These are phyloP conservation scores for Lenwebbia sp. DNA, from an alignment of 345 rosid genomes.

Conservation along the genomic window DNA sequence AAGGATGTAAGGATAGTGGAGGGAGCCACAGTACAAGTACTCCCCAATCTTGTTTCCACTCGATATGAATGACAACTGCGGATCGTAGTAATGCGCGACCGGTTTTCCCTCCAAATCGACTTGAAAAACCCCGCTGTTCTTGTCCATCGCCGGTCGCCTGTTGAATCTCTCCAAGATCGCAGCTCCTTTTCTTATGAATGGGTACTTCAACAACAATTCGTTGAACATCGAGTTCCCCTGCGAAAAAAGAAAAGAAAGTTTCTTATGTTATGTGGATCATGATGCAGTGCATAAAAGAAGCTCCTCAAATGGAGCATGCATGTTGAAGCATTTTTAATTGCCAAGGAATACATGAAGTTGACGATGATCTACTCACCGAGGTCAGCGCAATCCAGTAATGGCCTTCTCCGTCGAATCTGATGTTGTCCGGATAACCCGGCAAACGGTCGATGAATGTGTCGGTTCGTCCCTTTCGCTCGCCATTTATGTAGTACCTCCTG, in stretches of 20 bases:
- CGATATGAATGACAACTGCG: constrained; percentile 14
- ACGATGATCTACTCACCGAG: constrained; percentile 17
- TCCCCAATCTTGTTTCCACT: constrained; percentile 39
- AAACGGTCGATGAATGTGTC: constrained; percentile 39
- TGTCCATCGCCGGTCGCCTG: neutral
- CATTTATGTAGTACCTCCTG: constrained; percentile 43
- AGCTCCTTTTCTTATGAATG: constrained; percentile 30
- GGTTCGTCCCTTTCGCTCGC: constrained; percentile 30
- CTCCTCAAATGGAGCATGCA: no score
- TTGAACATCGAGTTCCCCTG: constrained; percentile 9
- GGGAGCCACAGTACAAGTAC: constrained; percentile 42
- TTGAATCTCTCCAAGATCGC: constrained; percentile 17
- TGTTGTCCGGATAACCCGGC: constrained; percentile 74
- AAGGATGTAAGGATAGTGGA: constrained; percentile 15
- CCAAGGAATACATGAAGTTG: neutral
- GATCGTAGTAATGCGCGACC: constrained; percentile 40
- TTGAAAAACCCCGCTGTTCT: constrained; percentile 32
- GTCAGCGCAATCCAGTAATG: constrained; percentile 59
- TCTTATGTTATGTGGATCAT: no score
- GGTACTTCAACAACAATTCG: constrained; percentile 17
- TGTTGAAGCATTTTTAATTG: no score
- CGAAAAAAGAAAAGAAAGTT: no score
- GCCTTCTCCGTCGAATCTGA: constrained; percentile 60
- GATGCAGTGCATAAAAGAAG: no score
- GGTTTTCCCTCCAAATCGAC: constrained; percentile 63